Base-by-base conservation (phyloP, 192 early-diverging fungal species). In the Rhizoclosmatium globosum region DNA sequence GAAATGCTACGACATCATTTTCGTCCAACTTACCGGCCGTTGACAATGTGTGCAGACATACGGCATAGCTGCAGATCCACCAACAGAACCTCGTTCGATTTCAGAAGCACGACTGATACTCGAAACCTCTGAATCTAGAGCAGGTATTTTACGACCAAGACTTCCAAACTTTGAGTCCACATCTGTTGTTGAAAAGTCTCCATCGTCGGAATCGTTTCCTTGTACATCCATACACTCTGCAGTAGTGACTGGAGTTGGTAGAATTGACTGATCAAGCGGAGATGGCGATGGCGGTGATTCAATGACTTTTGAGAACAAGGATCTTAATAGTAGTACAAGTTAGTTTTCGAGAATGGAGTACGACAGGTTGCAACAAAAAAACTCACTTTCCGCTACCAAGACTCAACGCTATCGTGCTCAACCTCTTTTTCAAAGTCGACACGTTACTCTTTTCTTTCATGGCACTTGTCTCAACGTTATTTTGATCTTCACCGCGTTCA, bases 321-420 rank as follows among this genome's bases (percentile, higher is more conserved):
- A 7, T 19, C 60, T 62, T 7, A 62, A 62, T 7, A 39, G 0
- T 7, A 1, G 60, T 0, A 62, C 60, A 62, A 9, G 21, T 53
- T 53, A 53, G 17, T 53, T 13, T 7, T 62, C 50, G 17, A 53
- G 50, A 53, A 53, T 53, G 17, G 17, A 1, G 50, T 19, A 9
- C 60, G 21, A 62, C 7, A 62, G 21, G 31, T 31, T 39, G 21
- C 7, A 62, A 7, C 9, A 21, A 39, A 62, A 62, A 19, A 62
- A 62, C 60, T 62, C 60, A 62, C 60, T 62, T 62, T 7, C 60
- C 60, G 21, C 60, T 62, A 0, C 60, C 60, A 62, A 62, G 38
- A 62, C 6, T 62, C 60, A 62, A 31, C 6, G 60, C 19, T 19
- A 62, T 62, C 0, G 15, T 39, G 21, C 60, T 62, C 23, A 62